Base-by-base conservation (phyloP, 169 alveolate species). In the Theileria parva region DNA sequence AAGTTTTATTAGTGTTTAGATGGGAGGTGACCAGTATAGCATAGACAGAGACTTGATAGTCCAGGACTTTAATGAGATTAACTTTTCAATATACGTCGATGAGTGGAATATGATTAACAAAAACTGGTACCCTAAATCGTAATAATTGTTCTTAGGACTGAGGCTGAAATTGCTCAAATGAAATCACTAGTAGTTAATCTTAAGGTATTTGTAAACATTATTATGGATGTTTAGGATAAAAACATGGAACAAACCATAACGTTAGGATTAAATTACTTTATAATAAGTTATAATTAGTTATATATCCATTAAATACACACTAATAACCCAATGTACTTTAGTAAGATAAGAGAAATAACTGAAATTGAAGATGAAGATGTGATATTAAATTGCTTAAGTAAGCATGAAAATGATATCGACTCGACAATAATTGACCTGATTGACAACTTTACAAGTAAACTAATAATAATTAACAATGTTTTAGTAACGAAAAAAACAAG, bases 11-110 rank as follows among this genome's bases (percentile, higher is more conserved):
- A 37, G 37, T 27, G 13, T 27, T 60, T 77, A 80, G 89, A 83
- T 83, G n/a, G 89, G 86, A 30, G 85, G 89, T 2, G 80, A 83
- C 2, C 79, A 75, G 17, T 83, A 83, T 57, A 65, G 37, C 12
- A 34, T 69, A 9, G 76, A 74, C 71, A 37, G 81, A 17, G 48
- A 44, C 12, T 21, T 67, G 61, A 83, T 83, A 13, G 32, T 67
- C 15, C 77, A 83, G 8, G 89, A 83, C 28, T 28, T 83, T 51
- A 76, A 73, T 17, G 89, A 83, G 7, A 51, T 83, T 1, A 60
- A 83, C 25, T 65, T 83, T 25, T 55, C 39, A 23, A 69, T 65
- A 4, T 74, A 83, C 48, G 86, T 75, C 44, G 89, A 83, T 76
- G 76, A 64, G 21, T 83, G 89, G 89, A 11, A 55, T 19, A 44